Conservation (phyloP, 192 early-diverging fungal genomes). For the Gryganskiella cystojenkinii region DNA sequence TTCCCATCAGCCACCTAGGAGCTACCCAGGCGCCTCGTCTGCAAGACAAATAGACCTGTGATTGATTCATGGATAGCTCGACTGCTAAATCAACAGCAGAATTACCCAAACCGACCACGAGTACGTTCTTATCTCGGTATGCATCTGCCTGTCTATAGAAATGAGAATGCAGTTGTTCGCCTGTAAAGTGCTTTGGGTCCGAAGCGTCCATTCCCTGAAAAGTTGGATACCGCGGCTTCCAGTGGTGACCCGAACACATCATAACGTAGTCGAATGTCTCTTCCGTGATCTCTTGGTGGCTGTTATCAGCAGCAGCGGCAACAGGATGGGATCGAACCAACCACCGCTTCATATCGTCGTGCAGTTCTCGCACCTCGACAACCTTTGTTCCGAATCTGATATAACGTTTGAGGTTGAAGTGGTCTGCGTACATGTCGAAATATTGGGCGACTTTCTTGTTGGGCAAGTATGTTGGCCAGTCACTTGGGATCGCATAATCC, state of each 20-base stretch:
- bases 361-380: conserved; percentile 52
- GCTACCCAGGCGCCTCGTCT: conserved; percentile 49
- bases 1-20: conserved; percentile 57
- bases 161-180: conserved; percentile 66
- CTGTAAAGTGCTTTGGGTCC: conserved; percentile 49
- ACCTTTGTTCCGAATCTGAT: conserved; percentile 68
- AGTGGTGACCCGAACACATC: conserved; percentile 70
- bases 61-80: conserved; percentile 64
- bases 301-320: not conserved
- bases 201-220: conserved; percentile 58
- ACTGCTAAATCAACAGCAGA: conserved; percentile 67
- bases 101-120: conserved; percentile 70
- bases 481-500: conserved; percentile 67
- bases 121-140: conserved; percentile 62
- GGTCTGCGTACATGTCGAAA: conserved; percentile 61
- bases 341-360: conserved; percentile 56
- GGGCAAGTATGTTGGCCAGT: conserved; percentile 69
- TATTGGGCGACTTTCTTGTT: conserved; percentile 60
- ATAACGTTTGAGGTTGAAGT: conserved; percentile 59
- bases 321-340: conserved; percentile 31
- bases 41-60: conserved; percentile 59
- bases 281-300: conserved; percentile 46
- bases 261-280: conserved; percentile 72
- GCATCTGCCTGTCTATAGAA: conserved; percentile 63
- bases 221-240: conserved; percentile 61